Conservation (phyloP, 2,329 filamentous ascomycete genomes). For the Penicillium sp. region DNA sequence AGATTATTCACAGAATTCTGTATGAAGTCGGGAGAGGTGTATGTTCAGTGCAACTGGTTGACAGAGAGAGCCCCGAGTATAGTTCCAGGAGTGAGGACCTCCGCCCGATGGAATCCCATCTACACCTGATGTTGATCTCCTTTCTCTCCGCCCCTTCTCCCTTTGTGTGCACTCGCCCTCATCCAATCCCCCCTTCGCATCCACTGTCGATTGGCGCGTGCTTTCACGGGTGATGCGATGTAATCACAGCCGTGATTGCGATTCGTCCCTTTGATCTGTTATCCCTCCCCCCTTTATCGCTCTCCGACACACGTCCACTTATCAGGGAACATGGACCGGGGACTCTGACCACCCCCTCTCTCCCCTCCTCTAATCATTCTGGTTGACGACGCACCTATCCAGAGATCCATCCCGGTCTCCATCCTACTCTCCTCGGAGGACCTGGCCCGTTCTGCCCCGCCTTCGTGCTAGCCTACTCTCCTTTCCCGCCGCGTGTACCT, state of each 20-base stretch:
- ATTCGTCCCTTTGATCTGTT: not conserved
- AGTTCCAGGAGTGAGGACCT: no score
- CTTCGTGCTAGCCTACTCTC: slow-evolving; percentile 8
- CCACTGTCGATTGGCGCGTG: not conserved
- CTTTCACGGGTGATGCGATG: slow-evolving; percentile 30
- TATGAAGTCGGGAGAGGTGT: no score
- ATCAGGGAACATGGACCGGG: slow-evolving; percentile 18
- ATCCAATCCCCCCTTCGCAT: slow-evolving; percentile 6
- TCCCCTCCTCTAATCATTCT: not conserved
- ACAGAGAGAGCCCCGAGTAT: no score
- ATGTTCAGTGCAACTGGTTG: no score
- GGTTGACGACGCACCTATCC: not conserved
- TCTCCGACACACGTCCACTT: slow-evolving; percentile 1
- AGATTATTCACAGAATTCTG: no score
- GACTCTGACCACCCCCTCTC: slow-evolving; percentile 13
- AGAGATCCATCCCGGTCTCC: not conserved
- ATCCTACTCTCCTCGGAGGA: not conserved
- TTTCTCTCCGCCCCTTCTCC: slow-evolving; percentile 21
- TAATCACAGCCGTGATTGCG: no score
- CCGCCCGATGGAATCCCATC: not conserved
- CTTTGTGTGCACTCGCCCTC: slow-evolving; percentile 17
- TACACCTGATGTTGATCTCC: slow-evolving; percentile 18
- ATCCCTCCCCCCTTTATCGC: slow-evolving; percentile 10
- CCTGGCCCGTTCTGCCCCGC: slow-evolving; percentile 5
- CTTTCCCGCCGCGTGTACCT: slow-evolving; percentile 10